Percentiles rank a stretch among this genome's conserved stretches.
These are phyloP conservation scores for Penicillium robsamsonii DNA, from an alignment of 495 filamentous ascomycete species.

Conservation along the genomic window DNA sequence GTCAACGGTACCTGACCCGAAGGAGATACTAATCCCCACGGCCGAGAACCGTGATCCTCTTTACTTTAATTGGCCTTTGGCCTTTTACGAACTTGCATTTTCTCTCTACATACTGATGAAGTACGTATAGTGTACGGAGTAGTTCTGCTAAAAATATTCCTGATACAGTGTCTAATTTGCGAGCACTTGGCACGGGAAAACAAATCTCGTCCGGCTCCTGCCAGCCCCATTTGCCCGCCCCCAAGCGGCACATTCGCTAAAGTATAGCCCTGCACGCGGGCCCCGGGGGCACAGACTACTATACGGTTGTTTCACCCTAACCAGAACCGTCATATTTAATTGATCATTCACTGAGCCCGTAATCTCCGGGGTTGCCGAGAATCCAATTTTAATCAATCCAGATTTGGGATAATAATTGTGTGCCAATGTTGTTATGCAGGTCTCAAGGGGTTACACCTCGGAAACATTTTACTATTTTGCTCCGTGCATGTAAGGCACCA, in stretches of 20 bases:
- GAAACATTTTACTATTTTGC: background rate
- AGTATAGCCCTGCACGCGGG: background rate
- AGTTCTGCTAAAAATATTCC: background rate
- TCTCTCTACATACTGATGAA: background rate
- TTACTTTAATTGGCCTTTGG: constrained; percentile 1
- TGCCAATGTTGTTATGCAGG: background rate
- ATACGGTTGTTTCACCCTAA: constrained; percentile 11
- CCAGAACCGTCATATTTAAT: constrained; percentile 8
- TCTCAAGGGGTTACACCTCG: constrained; percentile 5
- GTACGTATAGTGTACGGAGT: background rate
- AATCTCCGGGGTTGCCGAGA: constrained; percentile 13
- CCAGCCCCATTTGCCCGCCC: background rate
- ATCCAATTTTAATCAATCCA: constrained; percentile 6
- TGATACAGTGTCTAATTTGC: background rate
- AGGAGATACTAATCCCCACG: constrained; percentile 1
- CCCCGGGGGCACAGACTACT: constrained; percentile 6
- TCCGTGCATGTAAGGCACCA: background rate
- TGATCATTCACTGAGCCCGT: constrained; percentile 4
- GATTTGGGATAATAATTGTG: background rate
- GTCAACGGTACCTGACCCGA: constrained; percentile 5
- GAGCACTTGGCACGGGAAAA: background rate
- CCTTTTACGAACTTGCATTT: background rate
- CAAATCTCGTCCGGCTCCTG: background rate
- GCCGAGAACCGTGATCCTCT: constrained; percentile 4
- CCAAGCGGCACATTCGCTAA: constrained; percentile 5